Evolutionary conservation across 805 yeast species (phyloP), one percentile per base, ranked within the genome.

Genomic region (Pichia deserticola): DNA sequence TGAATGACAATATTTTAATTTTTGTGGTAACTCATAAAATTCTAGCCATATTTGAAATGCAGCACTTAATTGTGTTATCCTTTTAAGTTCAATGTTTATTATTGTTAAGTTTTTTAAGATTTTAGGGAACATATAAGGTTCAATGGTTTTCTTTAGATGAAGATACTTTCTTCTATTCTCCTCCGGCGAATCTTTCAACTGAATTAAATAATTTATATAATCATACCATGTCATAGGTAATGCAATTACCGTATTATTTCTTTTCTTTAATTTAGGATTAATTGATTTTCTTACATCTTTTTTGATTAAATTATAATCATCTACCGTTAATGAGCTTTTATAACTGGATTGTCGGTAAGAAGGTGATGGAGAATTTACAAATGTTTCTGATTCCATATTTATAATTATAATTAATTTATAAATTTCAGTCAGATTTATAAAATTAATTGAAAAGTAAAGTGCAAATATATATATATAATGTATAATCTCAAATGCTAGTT

Each of bases 161-260:
- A 10, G 3, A 32, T 45, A 45, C 12, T 35, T 45, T 3, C 10
- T 7, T n/a, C 30, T 33, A 13, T 25, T 25, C 1, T 33, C 9
- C 7, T 34, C 33, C 25, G 38, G 37, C 7, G 25, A 5, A 11
- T 25, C 7, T 35, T 13, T 35, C 4, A n/a, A n/a, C 5, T 36
- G 7, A 30, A 20, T 38, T 15, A 30, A 12, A 5, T 35, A 10
- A 15, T 35, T 35, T 13, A 45, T 9, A 5, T 37, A 7, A 15
- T 39, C 42, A 13, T 32, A 37, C 48, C 48, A 45, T 12, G 15
- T 27, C 43, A 45, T 38, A 11, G 48, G 48, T 13, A 45, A 29
- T 33, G 42, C 48, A 38, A 45, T n/a, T 6, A 37, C 28, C 2
- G 28, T 7, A 8, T 30, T 5, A 27, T 35, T 39, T 8, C 13